Percentiles rank a stretch among this genome's conserved stretches.
Conservation (phyloP, 306 rosid genomes). For the Comarum palustre region DNA sequence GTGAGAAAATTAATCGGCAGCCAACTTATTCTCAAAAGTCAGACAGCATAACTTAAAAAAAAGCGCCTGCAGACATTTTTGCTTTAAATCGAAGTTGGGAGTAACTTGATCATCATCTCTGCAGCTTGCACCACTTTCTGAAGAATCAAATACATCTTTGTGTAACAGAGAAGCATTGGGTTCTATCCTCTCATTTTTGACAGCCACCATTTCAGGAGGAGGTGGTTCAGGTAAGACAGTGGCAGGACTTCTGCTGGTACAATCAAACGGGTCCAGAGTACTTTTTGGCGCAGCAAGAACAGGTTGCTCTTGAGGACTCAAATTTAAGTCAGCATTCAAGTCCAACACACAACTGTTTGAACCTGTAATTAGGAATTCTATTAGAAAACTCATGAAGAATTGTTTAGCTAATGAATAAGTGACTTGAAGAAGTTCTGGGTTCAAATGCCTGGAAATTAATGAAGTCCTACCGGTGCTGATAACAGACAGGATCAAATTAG, state of each 20-base stretch:
- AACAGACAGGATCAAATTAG: constrained; percentile 32
- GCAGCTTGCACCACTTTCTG: constrained; percentile 22
- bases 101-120: constrained; percentile 19
- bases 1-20: constrained; percentile 15
- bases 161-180: constrained; percentile 25
- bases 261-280: constrained; percentile 33
- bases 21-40: constrained; percentile 12
- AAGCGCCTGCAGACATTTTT: constrained; percentile 21
- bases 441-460: constrained; percentile 8
- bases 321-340: constrained; percentile 34
- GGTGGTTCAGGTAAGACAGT: constrained; percentile 31
- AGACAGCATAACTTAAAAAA: constrained; percentile 20
- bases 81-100: constrained; percentile 7
- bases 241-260: constrained; percentile 41
- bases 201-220: constrained; percentile 28
- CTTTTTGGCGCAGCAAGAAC: constrained; percentile 21
- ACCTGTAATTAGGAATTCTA: constrained; percentile 28
- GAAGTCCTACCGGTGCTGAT: constrained; percentile 39
- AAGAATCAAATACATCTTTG: constrained; percentile 19
- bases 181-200: constrained; percentile 21
- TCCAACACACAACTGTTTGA: constrained; percentile 32
- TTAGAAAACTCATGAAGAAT: constrained; percentile 19
- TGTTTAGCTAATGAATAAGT: not conserved
- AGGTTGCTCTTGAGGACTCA: constrained; percentile 35
- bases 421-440: not conserved